A percentile compares a stretch with the other conserved stretches of the same genome.
Conservation (phyloP, 176 grass and related monocot species). For the Cenchrus purpureus region DNA sequence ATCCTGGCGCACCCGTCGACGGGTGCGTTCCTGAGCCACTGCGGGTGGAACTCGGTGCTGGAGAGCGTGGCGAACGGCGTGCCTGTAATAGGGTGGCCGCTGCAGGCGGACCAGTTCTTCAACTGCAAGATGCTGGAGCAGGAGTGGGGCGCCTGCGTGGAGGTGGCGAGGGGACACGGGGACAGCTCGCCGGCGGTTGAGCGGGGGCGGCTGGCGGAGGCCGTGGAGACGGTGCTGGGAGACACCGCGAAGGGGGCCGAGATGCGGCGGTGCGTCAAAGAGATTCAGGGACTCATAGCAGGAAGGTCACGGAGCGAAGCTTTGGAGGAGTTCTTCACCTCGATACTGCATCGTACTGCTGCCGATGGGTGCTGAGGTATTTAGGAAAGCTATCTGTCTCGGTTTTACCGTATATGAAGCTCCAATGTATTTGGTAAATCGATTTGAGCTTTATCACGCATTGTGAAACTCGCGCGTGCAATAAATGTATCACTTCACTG, state of each 20-base stretch:
- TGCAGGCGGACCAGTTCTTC: too few relatives aligned
- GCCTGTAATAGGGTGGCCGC: background rate
- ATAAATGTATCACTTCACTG: too few relatives aligned
- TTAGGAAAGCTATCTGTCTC: too few relatives aligned
- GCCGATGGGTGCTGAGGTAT: too few relatives aligned
- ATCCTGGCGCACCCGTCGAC: slow-evolving; percentile 54
- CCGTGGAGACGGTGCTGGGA: slow-evolving; percentile 31
- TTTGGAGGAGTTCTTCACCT: background rate
- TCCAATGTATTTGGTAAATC: too few relatives aligned
- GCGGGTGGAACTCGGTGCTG: slow-evolving; percentile 73
- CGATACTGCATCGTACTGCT: too few relatives aligned
- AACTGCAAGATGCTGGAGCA: too few relatives aligned
- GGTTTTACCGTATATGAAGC: too few relatives aligned
- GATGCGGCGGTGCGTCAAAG: slow-evolving; percentile 18
- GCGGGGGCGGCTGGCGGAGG: background rate
- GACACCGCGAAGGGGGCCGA: background rate
- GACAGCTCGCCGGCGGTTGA: background rate
- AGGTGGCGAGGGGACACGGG: too few relatives aligned
- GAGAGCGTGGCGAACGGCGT: slow-evolving; percentile 63
- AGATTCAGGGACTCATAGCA: background rate
- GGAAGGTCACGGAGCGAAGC: background rate
- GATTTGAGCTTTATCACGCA: too few relatives aligned
- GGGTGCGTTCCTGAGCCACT: slow-evolving; percentile 68
- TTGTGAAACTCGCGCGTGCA: too few relatives aligned
- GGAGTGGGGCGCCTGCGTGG: too few relatives aligned